A percentile compares a stretch with the other conserved stretches of the same genome.
phyloP scores from a whole-genome alignment of 192 early-diverging fungal species.

The Rhizophagus prolifer region DNA sequence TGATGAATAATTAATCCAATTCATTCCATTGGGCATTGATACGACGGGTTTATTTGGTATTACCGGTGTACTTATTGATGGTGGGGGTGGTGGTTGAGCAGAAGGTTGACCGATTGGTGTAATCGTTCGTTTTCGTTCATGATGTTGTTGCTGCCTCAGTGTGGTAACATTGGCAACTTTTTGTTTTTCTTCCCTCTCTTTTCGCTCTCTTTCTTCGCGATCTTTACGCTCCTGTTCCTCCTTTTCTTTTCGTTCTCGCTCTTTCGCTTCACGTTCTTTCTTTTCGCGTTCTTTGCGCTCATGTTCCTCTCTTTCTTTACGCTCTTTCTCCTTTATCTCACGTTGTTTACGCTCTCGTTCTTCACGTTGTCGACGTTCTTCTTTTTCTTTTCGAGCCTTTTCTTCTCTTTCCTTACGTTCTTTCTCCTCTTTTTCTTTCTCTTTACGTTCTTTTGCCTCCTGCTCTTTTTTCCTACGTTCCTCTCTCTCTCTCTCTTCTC shows the following conservation, averaged over 20 bases:
- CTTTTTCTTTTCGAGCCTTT: slow-evolving; percentile 37
- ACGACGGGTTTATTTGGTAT: slow-evolving; percentile 2
- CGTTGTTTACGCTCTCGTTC: slow-evolving; percentile 44
- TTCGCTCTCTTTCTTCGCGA: slow-evolving; percentile 24
- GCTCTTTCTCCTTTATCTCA: slow-evolving; percentile 48
- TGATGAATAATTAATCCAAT: slow-evolving; percentile 29
- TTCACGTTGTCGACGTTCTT: slow-evolving; percentile 40
- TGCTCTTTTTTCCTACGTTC: slow-evolving; percentile 63
- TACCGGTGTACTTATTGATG: neutral
- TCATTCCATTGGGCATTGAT: slow-evolving; percentile 21
- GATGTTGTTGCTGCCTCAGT: slow-evolving; percentile 10
- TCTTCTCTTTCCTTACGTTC: slow-evolving; percentile 42
- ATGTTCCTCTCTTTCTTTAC: slow-evolving; percentile 48
- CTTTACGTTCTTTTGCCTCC: slow-evolving; percentile 50
- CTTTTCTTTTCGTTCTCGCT: slow-evolving; percentile 47
- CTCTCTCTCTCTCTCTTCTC: slow-evolving; percentile 37
- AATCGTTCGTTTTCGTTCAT: slow-evolving; percentile 25
- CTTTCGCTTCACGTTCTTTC: slow-evolving; percentile 48
- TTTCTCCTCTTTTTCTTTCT: slow-evolving; percentile 32
- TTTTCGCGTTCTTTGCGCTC: slow-evolving; percentile 57
- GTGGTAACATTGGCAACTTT: neutral
- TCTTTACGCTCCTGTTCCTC: slow-evolving; percentile 48
- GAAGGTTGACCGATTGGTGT: slow-evolving; percentile 28
- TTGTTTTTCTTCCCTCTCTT: slow-evolving; percentile 31
- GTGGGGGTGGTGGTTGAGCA: neutral